Evolutionary conservation across 768 basidiomycete species (phyloP).

Genomic region (Holtermanniella nyarrowii): DNA sequence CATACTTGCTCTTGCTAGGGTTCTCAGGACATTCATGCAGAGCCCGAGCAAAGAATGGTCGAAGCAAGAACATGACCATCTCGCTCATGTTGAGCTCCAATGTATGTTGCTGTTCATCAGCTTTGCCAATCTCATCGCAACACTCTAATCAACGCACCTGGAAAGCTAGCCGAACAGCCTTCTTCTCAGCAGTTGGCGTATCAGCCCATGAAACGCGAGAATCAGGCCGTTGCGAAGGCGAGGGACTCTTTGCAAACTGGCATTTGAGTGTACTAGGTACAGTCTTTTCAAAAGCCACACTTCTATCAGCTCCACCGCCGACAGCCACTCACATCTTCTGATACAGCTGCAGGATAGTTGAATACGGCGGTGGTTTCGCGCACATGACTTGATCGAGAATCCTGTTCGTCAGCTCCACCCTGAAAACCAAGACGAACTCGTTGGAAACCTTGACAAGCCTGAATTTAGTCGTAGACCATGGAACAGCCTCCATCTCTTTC

Average conservation of each 20-base stretch:
- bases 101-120: conserved; percentile 3
- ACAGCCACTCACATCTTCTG: conserved; percentile 6
- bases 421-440: background rate
- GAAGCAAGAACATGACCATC: conserved; percentile 3
- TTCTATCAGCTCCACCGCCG: background rate
- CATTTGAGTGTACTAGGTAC: conserved; percentile 2
- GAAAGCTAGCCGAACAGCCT: conserved; percentile 2
- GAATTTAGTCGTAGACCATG: background rate
- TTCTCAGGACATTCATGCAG: conserved; percentile 5
- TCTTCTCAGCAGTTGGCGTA: background rate
- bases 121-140: background rate
- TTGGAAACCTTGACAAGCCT: background rate
- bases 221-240: background rate
- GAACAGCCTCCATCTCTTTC: conserved; percentile 2
- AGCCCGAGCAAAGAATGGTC: conserved; percentile 6
- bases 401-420: background rate
- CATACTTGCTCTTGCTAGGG: conserved; percentile 5
- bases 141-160: background rate
- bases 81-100: conserved; percentile 4
- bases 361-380: conserved; percentile 5
- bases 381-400: conserved; percentile 5
- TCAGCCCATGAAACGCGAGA: background rate
- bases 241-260: background rate
- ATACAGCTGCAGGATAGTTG: conserved; percentile 1
- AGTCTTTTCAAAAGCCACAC: conserved; percentile 4